A percentile compares a stretch with the other conserved stretches of the same genome.
These are phyloP conservation scores for Imleria badia DNA, from an alignment of 768 basidiomycete genomes.

Conservation along the genomic window DNA sequence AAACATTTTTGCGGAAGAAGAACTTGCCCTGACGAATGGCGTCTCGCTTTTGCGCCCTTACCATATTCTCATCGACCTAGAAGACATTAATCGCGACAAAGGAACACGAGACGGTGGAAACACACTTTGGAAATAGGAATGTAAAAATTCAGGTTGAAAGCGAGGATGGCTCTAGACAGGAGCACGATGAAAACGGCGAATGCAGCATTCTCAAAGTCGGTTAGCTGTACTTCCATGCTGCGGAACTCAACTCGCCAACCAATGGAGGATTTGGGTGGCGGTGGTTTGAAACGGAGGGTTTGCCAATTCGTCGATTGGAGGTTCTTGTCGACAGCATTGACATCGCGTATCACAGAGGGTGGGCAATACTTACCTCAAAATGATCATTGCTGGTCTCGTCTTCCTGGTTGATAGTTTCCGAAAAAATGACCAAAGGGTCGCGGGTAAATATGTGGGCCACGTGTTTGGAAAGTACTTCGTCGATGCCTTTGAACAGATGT, in stretches of 20 bases:
- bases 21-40: slow-evolving; percentile 76
- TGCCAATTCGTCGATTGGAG: slow-evolving; percentile 99
- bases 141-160: slow-evolving; percentile 91
- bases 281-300: slow-evolving; percentile 97
- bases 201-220: slow-evolving; percentile 98
- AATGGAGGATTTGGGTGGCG: slow-evolving; percentile 87
- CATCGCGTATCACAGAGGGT: neutral
- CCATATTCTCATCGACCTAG: slow-evolving; percentile 98
- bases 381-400: slow-evolving; percentile 87
- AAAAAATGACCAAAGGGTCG: slow-evolving; percentile 93
- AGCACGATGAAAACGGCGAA: slow-evolving; percentile 94
- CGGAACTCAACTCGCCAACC: slow-evolving; percentile 99
- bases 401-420: slow-evolving; percentile 91
- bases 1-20: slow-evolving; percentile 86
- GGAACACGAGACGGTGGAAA: neutral
- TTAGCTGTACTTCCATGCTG: slow-evolving; percentile 98
- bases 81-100: neutral
- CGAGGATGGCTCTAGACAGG: slow-evolving; percentile 89
- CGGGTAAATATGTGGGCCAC: slow-evolving; percentile 96
- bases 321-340: slow-evolving; percentile 52
- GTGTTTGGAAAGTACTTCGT: slow-evolving; percentile 85
- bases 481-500: slow-evolving; percentile 58
- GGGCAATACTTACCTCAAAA: slow-evolving; percentile 69
- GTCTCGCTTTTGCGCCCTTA: slow-evolving; percentile 78
- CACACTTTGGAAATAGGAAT: slow-evolving; percentile 92